A percentile compares a stretch with the other conserved stretches of the same genome.
Conservation (phyloP, 352 stramenopile genomes). For the Elongisporangium anandrum region DNA sequence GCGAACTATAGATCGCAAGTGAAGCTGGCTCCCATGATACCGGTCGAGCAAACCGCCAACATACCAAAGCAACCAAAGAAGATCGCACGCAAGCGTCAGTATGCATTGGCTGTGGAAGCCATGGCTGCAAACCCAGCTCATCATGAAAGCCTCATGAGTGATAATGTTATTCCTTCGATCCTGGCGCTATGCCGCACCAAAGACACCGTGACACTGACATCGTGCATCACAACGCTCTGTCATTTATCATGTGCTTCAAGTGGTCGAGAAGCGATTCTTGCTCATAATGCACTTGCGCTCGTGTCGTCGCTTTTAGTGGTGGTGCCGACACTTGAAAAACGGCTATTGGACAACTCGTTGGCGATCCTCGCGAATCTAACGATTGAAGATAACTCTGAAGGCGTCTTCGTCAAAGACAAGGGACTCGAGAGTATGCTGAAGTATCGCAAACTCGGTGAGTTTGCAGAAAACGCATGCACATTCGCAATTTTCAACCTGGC, state of each 20-base stretch:
- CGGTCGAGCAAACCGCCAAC: slow-evolving; percentile 5
- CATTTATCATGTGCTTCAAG: slow-evolving; percentile 40
- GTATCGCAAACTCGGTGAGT: slow-evolving; percentile 29
- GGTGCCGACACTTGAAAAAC: slow-evolving; percentile 3
- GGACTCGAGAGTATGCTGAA: slow-evolving; percentile 55
- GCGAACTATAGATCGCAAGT: slow-evolving; percentile 37
- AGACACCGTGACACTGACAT: slow-evolving; percentile 39
- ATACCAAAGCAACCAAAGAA: slow-evolving; percentile 21
- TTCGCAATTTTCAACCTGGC: slow-evolving; percentile 69
- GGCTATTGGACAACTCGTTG: slow-evolving; percentile 12
- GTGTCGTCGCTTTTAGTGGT: slow-evolving; percentile 23
- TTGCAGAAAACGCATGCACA: slow-evolving; percentile 34
- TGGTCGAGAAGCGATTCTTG: slow-evolving; percentile 47
- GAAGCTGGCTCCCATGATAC: slow-evolving; percentile 43
- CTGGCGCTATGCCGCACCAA: slow-evolving; percentile 60
- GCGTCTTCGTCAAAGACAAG: slow-evolving; percentile 69
- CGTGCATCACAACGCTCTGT: slow-evolving; percentile 55
- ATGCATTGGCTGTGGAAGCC: slow-evolving; percentile 49
- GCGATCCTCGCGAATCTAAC: slow-evolving; percentile 63
- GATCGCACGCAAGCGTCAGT: slow-evolving; percentile 53
- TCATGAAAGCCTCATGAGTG: slow-evolving; percentile 39
- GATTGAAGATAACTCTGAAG: slow-evolving; percentile 67
- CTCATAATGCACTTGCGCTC: slow-evolving; percentile 41
- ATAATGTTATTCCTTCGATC: slow-evolving; percentile 62
- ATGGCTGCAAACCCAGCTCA: slow-evolving; percentile 59